Evolutionary conservation across 2,329 filamentous ascomycete genomes (phyloP).

Genomic region (Neurospora sp.): DNA sequence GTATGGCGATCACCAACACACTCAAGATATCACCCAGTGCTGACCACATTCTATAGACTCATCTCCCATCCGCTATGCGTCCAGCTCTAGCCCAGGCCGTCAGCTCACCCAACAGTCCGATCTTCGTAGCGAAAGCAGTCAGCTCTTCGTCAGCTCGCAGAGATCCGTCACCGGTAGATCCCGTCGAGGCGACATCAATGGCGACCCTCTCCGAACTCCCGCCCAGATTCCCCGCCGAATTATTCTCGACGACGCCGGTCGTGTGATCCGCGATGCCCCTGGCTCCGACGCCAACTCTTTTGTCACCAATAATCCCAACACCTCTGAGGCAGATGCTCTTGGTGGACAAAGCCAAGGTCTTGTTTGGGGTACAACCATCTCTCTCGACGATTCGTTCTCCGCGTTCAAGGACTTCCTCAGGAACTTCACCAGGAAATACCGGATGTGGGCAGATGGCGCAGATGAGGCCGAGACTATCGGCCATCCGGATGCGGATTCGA

Average conservation of each 20-base stretch:
- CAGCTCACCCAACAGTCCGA: slow-evolving; percentile 53
- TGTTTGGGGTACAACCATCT: slow-evolving; percentile 97
- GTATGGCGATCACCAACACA: slow-evolving; percentile 32
- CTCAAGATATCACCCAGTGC: not conserved
- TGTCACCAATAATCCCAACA: slow-evolving; percentile 62
- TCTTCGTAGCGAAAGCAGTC: slow-evolving; percentile 73
- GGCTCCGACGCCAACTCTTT: slow-evolving; percentile 53
- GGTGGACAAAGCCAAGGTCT: slow-evolving; percentile 73
- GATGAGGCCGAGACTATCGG: slow-evolving; percentile 63
- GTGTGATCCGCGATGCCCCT: slow-evolving; percentile 43
- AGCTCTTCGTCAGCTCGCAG: slow-evolving; percentile 67
- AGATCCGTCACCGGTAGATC: slow-evolving; percentile 45
- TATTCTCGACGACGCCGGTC: slow-evolving; percentile 49
- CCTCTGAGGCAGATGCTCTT: slow-evolving; percentile 82
- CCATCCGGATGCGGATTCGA: slow-evolving; percentile 63
- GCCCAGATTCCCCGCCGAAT: slow-evolving; percentile 40
- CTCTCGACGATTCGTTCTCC: slow-evolving; percentile 78
- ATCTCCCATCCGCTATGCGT: slow-evolving; percentile 82
- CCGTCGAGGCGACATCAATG: slow-evolving; percentile 79
- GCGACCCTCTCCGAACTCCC: slow-evolving; percentile 54
- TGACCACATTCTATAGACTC: slow-evolving; percentile 52
- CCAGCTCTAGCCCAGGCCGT: slow-evolving; percentile 78
- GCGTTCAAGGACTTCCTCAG: slow-evolving; percentile 86
- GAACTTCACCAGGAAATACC: slow-evolving; percentile 89
- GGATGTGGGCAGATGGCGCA: slow-evolving; percentile 81